Percentiles rank a stretch among this genome's conserved stretches.
Evolutionary conservation across 768 basidiomycete species (phyloP).

Genomic region (Mycena vulgaris): DNA sequence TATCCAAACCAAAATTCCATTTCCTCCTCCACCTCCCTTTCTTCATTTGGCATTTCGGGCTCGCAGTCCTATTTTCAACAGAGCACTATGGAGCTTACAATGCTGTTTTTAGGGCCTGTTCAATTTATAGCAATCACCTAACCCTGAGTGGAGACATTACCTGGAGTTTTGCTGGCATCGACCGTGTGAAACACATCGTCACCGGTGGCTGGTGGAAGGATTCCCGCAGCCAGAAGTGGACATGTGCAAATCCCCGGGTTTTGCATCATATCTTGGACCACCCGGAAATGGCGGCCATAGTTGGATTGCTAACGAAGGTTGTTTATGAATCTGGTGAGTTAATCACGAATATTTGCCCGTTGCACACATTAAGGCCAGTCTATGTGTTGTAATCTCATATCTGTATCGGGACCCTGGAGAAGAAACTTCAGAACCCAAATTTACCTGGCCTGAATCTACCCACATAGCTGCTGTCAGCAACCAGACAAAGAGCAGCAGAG

Average conservation of each 20-base stretch:
- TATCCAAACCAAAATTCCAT: conserved; percentile 41
- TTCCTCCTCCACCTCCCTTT: conserved; percentile 47
- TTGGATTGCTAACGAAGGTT: conserved; percentile 11
- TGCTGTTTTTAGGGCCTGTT: conserved; percentile 35
- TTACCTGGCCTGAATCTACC: conserved; percentile 3
- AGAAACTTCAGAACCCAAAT: not conserved
- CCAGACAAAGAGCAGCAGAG: too few species aligned
- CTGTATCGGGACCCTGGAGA: not conserved
- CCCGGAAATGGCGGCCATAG: conserved; percentile 21
- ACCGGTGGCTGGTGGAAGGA: conserved; percentile 27
- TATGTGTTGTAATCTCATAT: not conserved
- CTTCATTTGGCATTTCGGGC: conserved; percentile 46
- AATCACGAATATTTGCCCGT: not conserved
- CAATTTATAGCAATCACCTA: conserved; percentile 37
- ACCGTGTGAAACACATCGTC: conserved; percentile 20
- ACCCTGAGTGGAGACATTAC: conserved; percentile 39
- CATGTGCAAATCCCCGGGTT: conserved; percentile 7
- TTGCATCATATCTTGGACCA: conserved; percentile 19
- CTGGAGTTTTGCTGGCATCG: conserved; percentile 26
- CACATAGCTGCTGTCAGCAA: too few species aligned
- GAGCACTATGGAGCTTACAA: conserved; percentile 48
- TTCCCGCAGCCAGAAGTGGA: conserved; percentile 22
- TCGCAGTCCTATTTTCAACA: conserved; percentile 47
- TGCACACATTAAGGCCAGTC: not conserved
- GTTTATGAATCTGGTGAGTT: not conserved